Percentiles rank a stretch among this genome's conserved stretches.
phyloP scores from a whole-genome alignment of 2,329 filamentous ascomycete genomes.

The Claviceps sp. region DNA sequence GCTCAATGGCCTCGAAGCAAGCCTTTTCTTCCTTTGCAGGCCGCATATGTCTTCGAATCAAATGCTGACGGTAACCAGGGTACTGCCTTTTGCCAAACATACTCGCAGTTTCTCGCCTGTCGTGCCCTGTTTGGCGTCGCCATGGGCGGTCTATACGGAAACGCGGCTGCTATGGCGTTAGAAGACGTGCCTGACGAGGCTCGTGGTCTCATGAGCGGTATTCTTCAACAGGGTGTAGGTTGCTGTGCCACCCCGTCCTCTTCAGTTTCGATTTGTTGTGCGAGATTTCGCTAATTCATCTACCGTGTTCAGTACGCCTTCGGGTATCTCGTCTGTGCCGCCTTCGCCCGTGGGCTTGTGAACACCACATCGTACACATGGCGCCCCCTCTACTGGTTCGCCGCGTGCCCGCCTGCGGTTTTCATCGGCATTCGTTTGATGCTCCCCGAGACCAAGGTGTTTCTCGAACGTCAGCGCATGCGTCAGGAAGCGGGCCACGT shows the following conservation, averaged over 20 bases:
- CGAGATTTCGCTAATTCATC: not conserved
- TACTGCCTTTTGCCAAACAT: conserved; percentile 57
- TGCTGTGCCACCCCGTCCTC: not conserved
- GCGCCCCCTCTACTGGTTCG: conserved; percentile 85
- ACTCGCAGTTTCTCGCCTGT: conserved; percentile 59
- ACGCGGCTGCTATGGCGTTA: conserved; percentile 64
- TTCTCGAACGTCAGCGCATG: conserved; percentile 50
- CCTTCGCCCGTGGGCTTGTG: conserved; percentile 52
- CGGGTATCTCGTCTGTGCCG: conserved; percentile 49
- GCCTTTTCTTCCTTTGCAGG: not conserved
- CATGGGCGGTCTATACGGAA: conserved; percentile 72
- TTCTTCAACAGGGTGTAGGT: conserved; percentile 55
- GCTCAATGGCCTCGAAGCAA: not conserved
- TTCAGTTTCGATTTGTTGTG: not conserved
- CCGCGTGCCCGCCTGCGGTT: conserved; percentile 62
- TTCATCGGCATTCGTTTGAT: conserved; percentile 68
- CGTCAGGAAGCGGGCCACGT: conserved; percentile 29
- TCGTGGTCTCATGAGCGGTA: conserved; percentile 61
- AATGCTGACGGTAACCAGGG: conserved; percentile 20
- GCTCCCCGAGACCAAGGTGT: conserved; percentile 68
- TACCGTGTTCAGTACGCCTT: conserved; percentile 34
- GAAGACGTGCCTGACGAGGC: conserved; percentile 58
- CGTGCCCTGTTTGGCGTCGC: conserved; percentile 65
- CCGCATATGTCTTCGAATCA: not conserved
- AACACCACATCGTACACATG: conserved; percentile 67